A percentile compares a stretch with the other conserved stretches of the same genome.
Evolutionary conservation across 1,139 yeast genomes (phyloP).

Genomic region (Fermentozyma sake): DNA sequence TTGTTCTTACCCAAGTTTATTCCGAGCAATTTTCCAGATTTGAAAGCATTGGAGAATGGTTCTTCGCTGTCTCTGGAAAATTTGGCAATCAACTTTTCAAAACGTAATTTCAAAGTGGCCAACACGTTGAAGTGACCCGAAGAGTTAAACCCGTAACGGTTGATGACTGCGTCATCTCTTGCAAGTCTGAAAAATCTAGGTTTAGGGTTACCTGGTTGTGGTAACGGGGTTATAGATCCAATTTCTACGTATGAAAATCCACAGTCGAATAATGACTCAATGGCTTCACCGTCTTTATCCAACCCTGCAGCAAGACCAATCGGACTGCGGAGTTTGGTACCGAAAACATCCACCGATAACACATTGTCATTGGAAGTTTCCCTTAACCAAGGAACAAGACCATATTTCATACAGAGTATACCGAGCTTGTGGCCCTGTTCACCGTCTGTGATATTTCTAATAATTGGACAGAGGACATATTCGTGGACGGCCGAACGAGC

Average conservation of each 20-base stretch:
- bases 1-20: constrained; percentile 91
- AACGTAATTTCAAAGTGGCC: constrained; percentile 59
- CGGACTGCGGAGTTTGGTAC: constrained; percentile 63
- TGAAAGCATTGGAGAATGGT: constrained; percentile 51
- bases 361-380: constrained; percentile 51
- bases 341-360: constrained; percentile 61
- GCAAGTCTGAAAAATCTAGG: constrained; percentile 89
- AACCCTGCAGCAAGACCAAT: constrained; percentile 95
- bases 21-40: constrained; percentile 64
- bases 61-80: constrained; percentile 19
- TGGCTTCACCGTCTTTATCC: constrained; percentile 93
- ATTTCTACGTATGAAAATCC: constrained; percentile 92
- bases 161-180: constrained; percentile 84
- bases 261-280: constrained; percentile 68
- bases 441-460: constrained; percentile 70
- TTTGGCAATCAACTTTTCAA: constrained; percentile 33
- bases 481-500: constrained; percentile 83
- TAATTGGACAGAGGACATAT: constrained; percentile 70
- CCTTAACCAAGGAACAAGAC: constrained; percentile 59
- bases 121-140: constrained; percentile 77
- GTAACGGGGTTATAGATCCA: constrained; percentile 88
- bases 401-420: constrained; percentile 62
- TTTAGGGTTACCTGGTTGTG: constrained; percentile 90
- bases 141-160: constrained; percentile 92
- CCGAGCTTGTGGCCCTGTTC: constrained; percentile 84